Evolutionary conservation across 2,329 filamentous ascomycete genomes (phyloP).

Genomic region (Canariomyces notabilis): DNA sequence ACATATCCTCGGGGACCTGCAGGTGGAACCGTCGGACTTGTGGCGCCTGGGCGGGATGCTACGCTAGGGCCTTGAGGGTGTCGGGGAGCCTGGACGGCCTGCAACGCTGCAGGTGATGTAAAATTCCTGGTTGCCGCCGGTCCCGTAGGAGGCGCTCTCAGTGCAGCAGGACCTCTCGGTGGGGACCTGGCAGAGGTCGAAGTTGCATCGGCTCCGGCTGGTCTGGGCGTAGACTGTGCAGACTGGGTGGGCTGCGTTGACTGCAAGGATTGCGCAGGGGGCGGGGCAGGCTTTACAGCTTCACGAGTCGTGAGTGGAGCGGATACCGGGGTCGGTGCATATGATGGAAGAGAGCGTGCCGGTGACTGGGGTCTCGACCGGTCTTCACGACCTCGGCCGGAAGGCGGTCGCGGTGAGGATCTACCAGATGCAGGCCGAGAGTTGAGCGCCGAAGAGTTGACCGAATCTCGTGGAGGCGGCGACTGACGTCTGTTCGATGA

Average conservation of each 20-base stretch:
- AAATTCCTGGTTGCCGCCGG: slow-evolving; percentile 37
- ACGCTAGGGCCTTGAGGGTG: slow-evolving; percentile 33
- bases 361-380: slow-evolving; percentile 46
- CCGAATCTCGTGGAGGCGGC: slow-evolving; percentile 44
- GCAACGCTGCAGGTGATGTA: slow-evolving; percentile 30
- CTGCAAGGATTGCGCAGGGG: slow-evolving; percentile 4
- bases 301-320: slow-evolving; percentile 12
- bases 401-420: slow-evolving; percentile 48
- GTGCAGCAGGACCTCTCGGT: slow-evolving; percentile 50
- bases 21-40: slow-evolving; percentile 46
- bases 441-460: slow-evolving; percentile 45
- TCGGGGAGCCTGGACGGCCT: slow-evolving; percentile 26
- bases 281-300: slow-evolving; percentile 13
- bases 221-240: slow-evolving; percentile 16
- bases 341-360: slow-evolving; percentile 30
- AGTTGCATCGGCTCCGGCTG: slow-evolving; percentile 24
- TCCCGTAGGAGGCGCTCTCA: slow-evolving; percentile 47
- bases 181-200: slow-evolving; percentile 40
- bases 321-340: slow-evolving; percentile 10
- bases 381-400: slow-evolving; percentile 39
- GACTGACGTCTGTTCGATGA: slow-evolving; percentile 43
- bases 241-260: slow-evolving; percentile 5
- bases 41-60: slow-evolving; percentile 34
- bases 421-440: slow-evolving; percentile 48
- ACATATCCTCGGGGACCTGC: slow-evolving; percentile 52